A percentile compares a stretch with the other conserved stretches of the same genome.
These are phyloP conservation scores for Metarhizium humberi DNA, from an alignment of 2,329 filamentous ascomycete species.

Conservation along the genomic window DNA sequence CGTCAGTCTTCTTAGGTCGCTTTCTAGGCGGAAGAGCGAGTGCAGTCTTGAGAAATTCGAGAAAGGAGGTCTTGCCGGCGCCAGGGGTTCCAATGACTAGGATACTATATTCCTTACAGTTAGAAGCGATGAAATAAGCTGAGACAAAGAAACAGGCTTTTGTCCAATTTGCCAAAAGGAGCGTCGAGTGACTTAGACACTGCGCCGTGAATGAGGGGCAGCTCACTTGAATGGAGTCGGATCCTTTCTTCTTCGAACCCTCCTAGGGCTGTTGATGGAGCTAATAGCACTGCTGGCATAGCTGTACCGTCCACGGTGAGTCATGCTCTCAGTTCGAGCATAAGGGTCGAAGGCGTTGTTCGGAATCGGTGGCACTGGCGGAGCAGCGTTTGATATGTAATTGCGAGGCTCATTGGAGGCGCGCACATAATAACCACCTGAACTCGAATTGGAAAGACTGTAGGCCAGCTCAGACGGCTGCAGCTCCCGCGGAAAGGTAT, in stretches of 20 bases:
- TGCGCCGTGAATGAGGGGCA: neutral
- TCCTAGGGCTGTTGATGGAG: conserved; percentile 84
- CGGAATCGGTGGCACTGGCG: conserved; percentile 50
- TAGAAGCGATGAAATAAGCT: conserved; percentile 3
- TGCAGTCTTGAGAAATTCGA: conserved; percentile 86
- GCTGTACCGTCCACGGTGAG: conserved; percentile 89
- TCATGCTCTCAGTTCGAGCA: conserved; percentile 85
- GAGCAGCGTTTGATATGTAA: conserved; percentile 30
- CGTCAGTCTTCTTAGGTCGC: conserved; percentile 45
- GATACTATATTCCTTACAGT: conserved; percentile 46
- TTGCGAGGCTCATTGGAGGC: conserved; percentile 32
- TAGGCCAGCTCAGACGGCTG: conserved; percentile 50
- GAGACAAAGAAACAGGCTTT: neutral
- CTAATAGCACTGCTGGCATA: conserved; percentile 89
- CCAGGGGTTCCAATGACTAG: conserved; percentile 81
- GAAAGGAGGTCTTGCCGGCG: conserved; percentile 91
- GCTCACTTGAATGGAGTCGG: conserved; percentile 96
- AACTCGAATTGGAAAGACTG: conserved; percentile 45
- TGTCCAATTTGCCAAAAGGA: neutral
- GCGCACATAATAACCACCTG: conserved; percentile 1
- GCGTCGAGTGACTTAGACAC: neutral
- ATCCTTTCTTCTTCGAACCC: conserved; percentile 89
- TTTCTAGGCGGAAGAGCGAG: conserved; percentile 78
- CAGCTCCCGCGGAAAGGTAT: conserved; percentile 40
- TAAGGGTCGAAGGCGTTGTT: conserved; percentile 65